Evolutionary conservation across 768 basidiomycete genomes (phyloP), one percentile per base, ranked within the genome.

Genomic region (Paxillus involutus): DNA sequence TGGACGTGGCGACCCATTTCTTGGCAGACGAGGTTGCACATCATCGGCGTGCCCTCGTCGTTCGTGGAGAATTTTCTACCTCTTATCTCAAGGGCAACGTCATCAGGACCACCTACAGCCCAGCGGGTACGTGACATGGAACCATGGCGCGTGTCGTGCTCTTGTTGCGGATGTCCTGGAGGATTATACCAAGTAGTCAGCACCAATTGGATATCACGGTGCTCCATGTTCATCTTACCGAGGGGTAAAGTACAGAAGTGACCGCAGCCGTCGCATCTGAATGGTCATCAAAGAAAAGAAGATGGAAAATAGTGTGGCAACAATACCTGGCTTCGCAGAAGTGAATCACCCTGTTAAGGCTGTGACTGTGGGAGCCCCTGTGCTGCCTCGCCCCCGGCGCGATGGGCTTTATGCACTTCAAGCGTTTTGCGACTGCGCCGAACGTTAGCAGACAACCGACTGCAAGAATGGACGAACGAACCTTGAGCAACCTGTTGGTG

Each of bases 111-210:
- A 44, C 81, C 79, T 6, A 84, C 64, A 1, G 75, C 67, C 82
- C 82, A 84, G 35, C 70, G 69, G 0, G 78, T 79, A 49, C 64
- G 70, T 0, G 80, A 77, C 80, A 83, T 82, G 8, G 80, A 82
- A n/a, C 82, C 82, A 56, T 84, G 82, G 41, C 73, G 72, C 0
- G 82, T 84, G 53, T 82, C 80, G 52, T 84, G 82, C 47, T 80
- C 78, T 51, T 76, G 71, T 53, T 84, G 82, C 0, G 77, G 51
- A 47, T 83, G 82, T 4, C 78, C 82, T 83, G 47, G 5, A 19
- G 8, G n/a, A 35, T 16, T 30, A n/a, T n/a, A 16, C 14, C 5
- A 32, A 4, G 36, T 16, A 1, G n/a, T 46, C 36, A 1, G 11
- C n/a, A 41, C 17, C n/a, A n/a, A n/a, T n/a, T n/a, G 29, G 7